Percentiles rank a stretch among this genome's conserved stretches.
phyloP scores from a whole-genome alignment of 2,329 filamentous ascomycete genomes.

The Cordyceps javanica region DNA sequence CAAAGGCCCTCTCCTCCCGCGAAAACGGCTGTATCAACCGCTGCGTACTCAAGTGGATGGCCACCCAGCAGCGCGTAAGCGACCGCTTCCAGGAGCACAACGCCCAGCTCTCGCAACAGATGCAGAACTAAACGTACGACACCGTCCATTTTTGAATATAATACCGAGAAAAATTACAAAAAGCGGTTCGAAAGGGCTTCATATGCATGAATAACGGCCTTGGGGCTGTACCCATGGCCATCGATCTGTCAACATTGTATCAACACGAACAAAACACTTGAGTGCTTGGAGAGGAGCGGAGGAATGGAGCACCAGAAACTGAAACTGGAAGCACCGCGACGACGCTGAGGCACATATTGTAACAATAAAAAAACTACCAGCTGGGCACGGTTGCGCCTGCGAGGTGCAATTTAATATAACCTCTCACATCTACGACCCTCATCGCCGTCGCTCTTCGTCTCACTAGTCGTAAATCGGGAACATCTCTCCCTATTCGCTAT shows the following conservation, averaged over 20 bases:
- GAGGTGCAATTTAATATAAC: too few relatives aligned
- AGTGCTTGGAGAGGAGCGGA: not conserved
- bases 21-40: slow-evolving; percentile 90
- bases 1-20: slow-evolving; percentile 81
- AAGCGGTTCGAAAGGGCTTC: too few relatives aligned
- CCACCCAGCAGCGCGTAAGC: slow-evolving; percentile 81
- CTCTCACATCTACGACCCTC: not conserved
- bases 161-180: not conserved
- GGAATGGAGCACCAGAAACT: not conserved
- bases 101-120: slow-evolving; percentile 50
- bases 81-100: slow-evolving; percentile 79
- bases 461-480: not conserved
- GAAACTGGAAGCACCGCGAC: not conserved
- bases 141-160: not conserved
- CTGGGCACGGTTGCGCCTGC: too few relatives aligned
- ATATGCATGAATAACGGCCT: too few relatives aligned
- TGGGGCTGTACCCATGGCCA: not conserved
- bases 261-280: not conserved
- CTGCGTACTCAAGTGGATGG: slow-evolving; percentile 95
- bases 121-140: slow-evolving; percentile 35
- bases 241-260: not conserved
- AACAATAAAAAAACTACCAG: slow-evolving; percentile 1
- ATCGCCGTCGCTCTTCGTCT: too few relatives aligned
- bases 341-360: not conserved
- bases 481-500: not conserved